Percentiles rank a stretch among this genome's conserved stretches.
Conservation (phyloP, 306 rosid genomes). For the Astragalus membranaceus region DNA sequence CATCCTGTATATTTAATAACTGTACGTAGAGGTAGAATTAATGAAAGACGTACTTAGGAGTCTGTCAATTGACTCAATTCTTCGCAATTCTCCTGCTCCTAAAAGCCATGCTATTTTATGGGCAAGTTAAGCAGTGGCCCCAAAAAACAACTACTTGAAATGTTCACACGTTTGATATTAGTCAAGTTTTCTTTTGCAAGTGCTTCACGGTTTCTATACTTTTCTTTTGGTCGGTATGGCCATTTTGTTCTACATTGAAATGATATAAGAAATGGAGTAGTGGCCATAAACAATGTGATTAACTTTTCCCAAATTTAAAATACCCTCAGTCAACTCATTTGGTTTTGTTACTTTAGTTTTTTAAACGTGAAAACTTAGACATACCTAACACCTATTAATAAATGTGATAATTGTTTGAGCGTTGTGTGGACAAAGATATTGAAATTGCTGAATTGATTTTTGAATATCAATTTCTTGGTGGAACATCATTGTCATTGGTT, state of each 20-base stretch:
- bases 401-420: not conserved
- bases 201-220: not conserved
- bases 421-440: not conserved
- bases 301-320: not conserved
- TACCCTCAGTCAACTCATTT: not conserved
- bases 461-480: slow-evolving; percentile 11
- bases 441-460: not conserved
- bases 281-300: not conserved
- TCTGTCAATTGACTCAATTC: not conserved
- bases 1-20: not conserved
- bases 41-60: not conserved
- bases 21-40: not conserved
- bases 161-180: not conserved
- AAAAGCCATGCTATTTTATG: not conserved
- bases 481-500: slow-evolving; percentile 18
- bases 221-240: not conserved
- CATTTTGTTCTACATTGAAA: not conserved
- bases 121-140: not conserved
- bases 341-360: not conserved
- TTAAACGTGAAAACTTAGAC: not conserved
- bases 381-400: not conserved
- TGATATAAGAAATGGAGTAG: not conserved
- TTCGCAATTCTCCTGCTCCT: not conserved
- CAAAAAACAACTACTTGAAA: not conserved
- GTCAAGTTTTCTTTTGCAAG: not conserved